Conservation (phyloP, 805 yeast genomes). For the Huiozyma naganishii region DNA sequence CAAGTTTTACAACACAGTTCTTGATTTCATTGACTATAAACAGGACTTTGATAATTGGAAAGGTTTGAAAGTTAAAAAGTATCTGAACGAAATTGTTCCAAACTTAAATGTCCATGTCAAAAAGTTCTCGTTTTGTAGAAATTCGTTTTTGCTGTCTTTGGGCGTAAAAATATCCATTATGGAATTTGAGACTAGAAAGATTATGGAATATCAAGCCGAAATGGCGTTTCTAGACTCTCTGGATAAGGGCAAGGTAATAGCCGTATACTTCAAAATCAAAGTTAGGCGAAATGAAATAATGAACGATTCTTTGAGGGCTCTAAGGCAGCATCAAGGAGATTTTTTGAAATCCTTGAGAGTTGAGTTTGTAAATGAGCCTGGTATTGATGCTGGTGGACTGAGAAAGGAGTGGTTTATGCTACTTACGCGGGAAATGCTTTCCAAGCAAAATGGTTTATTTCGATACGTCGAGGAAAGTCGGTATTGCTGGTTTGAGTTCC, state of each 20-base stretch:
- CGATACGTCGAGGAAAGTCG: constrained; percentile 56
- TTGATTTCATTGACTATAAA: constrained; percentile 66
- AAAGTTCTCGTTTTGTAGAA: constrained; percentile 54
- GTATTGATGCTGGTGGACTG: constrained; percentile 92
- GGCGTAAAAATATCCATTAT: constrained; percentile 74
- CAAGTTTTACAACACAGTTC: constrained; percentile 56
- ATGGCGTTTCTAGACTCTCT: constrained; percentile 75
- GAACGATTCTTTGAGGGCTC: constrained; percentile 61
- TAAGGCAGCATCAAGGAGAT: constrained; percentile 45
- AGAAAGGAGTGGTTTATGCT: constrained; percentile 88
- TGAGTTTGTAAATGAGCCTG: constrained; percentile 80
- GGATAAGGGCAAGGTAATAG: constrained; percentile 48
- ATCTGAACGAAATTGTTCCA: neutral
- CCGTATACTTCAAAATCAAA: constrained; percentile 55
- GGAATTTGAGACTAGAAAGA: constrained; percentile 69
- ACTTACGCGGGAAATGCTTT: constrained; percentile 58
- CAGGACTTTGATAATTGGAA: constrained; percentile 79
- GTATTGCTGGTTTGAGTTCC: constrained; percentile 58
- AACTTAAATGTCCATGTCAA: neutral
- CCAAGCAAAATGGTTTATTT: constrained; percentile 59
- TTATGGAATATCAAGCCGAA: constrained; percentile 81
- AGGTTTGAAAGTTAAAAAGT: constrained; percentile 1
- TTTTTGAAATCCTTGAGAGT: constrained; percentile 66
- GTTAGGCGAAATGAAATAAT: constrained; percentile 61
- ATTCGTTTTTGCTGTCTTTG: constrained; percentile 69